Evolutionary conservation across 2,329 filamentous ascomycete genomes (phyloP), one percentile per base, ranked within the genome.

Genomic region (Hawksworthiomyces lignivorus): DNA sequence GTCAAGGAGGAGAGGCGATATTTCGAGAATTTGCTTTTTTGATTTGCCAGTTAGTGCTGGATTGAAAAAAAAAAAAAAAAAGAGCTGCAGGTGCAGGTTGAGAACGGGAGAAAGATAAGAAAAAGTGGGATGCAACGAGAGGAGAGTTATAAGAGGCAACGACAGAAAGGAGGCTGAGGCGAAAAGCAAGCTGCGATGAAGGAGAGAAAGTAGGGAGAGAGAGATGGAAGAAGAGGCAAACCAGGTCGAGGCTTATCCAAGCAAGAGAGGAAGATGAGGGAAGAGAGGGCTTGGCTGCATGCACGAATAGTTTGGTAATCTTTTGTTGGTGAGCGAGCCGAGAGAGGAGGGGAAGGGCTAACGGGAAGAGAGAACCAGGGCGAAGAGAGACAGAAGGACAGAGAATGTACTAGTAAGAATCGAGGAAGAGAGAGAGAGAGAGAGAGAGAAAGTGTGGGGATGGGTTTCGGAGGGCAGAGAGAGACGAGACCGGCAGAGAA

Each of bases 331-430:
- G 12, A 12, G 30, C 9, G 15, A 7, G 7, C n/a, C 21, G 4
- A 44, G 33, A 19, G 18, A 14, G 12, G 28, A 10, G 35, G 29
- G 31, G 29, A 18, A 29, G 31, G 30, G 8, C 10, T 14, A 24
- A 26, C 24, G 21, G 7, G 14, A 31, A 26, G 2, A 17, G 15
- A 31, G 14, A 31, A 31, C 10, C 29, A 31, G 15, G 15, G 9
- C 14, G 8, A 10, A 32, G 22, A 36, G 30, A n/a, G 36, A 49
- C 19, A 41, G 47, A 47, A 44, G 26, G 39, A 31, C 29, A 44
- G 27, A 48, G 45, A 45, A 46, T 37, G 38, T 48, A 41, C 43
- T 47, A 46, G 44, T 12, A 31, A 27, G 33, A 14, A 24, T 12
- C 6, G 8, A 21, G 5, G 3, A 24, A 36, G 19, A 30, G 19